These are phyloP conservation scores for Alternaria brassicae DNA, from an alignment of 2,329 filamentous ascomycete species.

Conservation along the genomic window DNA sequence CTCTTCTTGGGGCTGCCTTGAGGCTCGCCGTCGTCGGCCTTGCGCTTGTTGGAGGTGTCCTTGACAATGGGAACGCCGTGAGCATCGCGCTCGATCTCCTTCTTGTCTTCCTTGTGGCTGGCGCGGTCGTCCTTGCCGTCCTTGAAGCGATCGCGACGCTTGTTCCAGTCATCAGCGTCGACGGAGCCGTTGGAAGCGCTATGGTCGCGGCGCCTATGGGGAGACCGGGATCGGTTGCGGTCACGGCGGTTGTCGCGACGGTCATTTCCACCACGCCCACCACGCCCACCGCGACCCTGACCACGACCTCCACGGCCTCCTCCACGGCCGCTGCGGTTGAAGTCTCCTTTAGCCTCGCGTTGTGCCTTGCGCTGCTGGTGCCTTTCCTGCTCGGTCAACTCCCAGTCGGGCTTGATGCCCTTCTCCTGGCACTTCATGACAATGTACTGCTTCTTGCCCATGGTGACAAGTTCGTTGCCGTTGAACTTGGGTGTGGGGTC, in stretches of 20 bases:
- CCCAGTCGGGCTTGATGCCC: conserved; percentile 53
- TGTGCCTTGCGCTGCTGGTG: conserved; percentile 17
- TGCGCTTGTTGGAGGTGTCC: conserved; percentile 44
- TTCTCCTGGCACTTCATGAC: conserved; percentile 57
- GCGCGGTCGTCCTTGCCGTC: conserved; percentile 37
- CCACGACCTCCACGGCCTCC: conserved; percentile 40
- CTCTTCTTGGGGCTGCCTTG: conserved; percentile 39
- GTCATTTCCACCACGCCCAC: conserved; percentile 29
- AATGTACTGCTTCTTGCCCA: conserved; percentile 88
- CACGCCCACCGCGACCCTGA: conserved; percentile 33
- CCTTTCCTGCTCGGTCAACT: conserved; percentile 42
- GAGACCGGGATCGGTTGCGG: conserved; percentile 30
- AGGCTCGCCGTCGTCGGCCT: conserved; percentile 35
- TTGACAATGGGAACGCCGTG: conserved; percentile 39
- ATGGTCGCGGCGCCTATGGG: conserved; percentile 35
- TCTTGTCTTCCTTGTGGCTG: conserved; percentile 31
- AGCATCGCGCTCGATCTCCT: conserved; percentile 34
- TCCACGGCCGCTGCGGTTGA: conserved; percentile 39
- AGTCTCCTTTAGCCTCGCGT: conserved; percentile 37
- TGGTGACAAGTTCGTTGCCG: conserved; percentile 78
- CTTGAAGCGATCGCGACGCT: conserved; percentile 46
- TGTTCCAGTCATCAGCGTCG: conserved; percentile 39
- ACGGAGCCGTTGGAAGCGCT: conserved; percentile 26
- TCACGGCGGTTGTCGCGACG: conserved; percentile 32
- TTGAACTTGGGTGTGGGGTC: conserved; percentile 87